Percentiles rank a stretch among this genome's conserved stretches.
Conservation (phyloP, 257 asterid genomes). For the Coffea canephora region DNA sequence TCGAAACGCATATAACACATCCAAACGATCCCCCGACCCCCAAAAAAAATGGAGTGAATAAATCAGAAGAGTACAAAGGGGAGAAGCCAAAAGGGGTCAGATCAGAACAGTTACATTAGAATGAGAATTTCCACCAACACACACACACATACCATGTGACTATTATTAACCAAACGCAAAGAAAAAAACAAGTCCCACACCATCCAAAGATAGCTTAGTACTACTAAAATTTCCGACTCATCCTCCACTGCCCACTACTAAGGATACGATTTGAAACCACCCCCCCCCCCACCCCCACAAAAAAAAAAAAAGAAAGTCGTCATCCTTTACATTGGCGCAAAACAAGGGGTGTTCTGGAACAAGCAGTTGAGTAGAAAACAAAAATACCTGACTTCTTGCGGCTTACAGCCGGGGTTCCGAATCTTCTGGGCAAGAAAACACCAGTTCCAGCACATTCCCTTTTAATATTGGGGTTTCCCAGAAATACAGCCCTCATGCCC, state of each 20-base stretch:
- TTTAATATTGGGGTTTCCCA: slow-evolving; percentile 36
- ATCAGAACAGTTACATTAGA: background rate
- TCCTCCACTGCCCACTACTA: background rate
- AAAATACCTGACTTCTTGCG: slow-evolving; percentile 49
- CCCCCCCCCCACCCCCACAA: too few species aligned
- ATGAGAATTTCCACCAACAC: background rate
- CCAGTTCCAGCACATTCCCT: slow-evolving; percentile 78
- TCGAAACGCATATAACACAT: background rate
- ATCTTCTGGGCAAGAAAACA: slow-evolving; percentile 66
- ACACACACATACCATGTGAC: slow-evolving; percentile 7
- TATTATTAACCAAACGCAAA: background rate
- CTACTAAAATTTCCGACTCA: too few species aligned
- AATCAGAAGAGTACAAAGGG: background rate
- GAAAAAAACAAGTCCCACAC: background rate
- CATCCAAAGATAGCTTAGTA: too few species aligned
- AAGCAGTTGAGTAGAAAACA: background rate
- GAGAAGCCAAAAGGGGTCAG: too few species aligned
- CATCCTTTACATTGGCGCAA: background rate
- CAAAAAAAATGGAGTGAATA: background rate
- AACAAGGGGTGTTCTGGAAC: too few species aligned
- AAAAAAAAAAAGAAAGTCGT: too few species aligned
- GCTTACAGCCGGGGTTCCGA: slow-evolving; percentile 31
- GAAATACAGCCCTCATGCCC: slow-evolving; percentile 46
- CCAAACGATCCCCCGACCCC: too few species aligned
- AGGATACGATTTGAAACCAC: background rate